Percentiles rank a stretch among this genome's conserved stretches.
These are phyloP conservation scores for Aspergillus fructus DNA, from an alignment of 2,329 filamentous ascomycete genomes.

Conservation along the genomic window DNA sequence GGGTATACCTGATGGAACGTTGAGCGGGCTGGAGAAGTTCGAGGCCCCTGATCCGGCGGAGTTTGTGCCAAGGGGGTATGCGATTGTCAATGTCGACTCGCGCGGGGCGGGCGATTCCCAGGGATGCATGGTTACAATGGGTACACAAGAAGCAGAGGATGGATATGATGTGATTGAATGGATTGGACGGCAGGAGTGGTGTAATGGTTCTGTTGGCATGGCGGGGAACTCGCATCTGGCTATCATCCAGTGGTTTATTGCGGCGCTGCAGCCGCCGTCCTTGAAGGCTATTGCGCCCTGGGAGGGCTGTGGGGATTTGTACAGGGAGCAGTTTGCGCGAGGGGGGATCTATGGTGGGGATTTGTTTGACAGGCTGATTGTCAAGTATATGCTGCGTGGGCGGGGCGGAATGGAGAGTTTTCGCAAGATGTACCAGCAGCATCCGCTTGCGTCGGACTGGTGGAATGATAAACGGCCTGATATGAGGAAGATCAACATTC, in stretches of 20 bases:
- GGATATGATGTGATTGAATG: constrained; percentile 25
- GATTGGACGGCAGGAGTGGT: constrained; percentile 25
- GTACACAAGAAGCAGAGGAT: constrained; percentile 26
- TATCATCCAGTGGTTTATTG: constrained; percentile 45
- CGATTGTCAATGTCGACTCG: constrained; percentile 31
- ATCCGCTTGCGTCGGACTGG: constrained; percentile 4
- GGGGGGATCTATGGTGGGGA: constrained; percentile 34
- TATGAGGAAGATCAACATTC: constrained; percentile 7
- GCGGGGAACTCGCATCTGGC: constrained; percentile 34
- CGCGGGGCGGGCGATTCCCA: constrained; percentile 29
- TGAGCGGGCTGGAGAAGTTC: constrained; percentile 23
- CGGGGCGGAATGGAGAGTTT: constrained; percentile 40
- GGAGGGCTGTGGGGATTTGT: constrained; percentile 49
- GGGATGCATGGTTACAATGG: constrained; percentile 25
- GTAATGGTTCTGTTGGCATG: constrained; percentile 19
- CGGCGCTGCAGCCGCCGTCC: constrained; percentile 41
- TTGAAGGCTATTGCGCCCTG: constrained; percentile 46
- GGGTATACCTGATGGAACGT: constrained; percentile 13
- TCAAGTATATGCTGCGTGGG: constrained; percentile 36
- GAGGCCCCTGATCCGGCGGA: constrained; percentile 31
- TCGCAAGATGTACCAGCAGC: constrained; percentile 38
- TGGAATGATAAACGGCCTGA: constrained; percentile 9
- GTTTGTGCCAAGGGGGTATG: constrained; percentile 29
- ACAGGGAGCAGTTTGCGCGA: constrained; percentile 47
- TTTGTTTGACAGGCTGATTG: constrained; percentile 40